These are phyloP conservation scores for Hanseniaspora guilliermondii DNA, from an alignment of 805 yeast genomes.

Conservation along the genomic window DNA sequence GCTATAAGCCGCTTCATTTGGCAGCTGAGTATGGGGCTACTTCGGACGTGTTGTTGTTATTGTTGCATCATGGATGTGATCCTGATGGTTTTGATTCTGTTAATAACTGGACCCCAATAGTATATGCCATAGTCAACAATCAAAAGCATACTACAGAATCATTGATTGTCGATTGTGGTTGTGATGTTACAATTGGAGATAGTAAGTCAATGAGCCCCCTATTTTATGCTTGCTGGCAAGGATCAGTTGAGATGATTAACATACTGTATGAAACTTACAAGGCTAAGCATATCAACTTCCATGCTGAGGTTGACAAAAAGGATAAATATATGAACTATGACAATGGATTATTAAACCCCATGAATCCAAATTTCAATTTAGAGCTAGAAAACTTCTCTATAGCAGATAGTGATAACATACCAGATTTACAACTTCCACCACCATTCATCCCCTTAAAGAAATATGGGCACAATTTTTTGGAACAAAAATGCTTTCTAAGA, in stretches of 20 bases:
- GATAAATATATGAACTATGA: neutral
- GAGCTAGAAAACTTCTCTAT: constrained; percentile 19
- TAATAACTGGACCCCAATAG: constrained; percentile 87
- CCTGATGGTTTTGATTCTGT: constrained; percentile 71
- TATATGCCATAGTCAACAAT: constrained; percentile 82
- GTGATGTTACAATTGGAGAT: constrained; percentile 55
- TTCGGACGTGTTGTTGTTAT: constrained; percentile 49
- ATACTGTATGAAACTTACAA: constrained; percentile 34
- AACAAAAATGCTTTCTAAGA: constrained; percentile 76
- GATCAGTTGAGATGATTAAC: constrained; percentile 71
- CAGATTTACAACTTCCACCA: constrained; percentile 86
- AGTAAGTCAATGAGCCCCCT: constrained; percentile 70
- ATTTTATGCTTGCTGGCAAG: constrained; percentile 89
- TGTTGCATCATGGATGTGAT: constrained; percentile 61
- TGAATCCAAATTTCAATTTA: constrained; percentile 15
- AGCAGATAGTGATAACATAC: constrained; percentile 55
- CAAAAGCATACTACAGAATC: constrained; percentile 57
- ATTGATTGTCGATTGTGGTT: constrained; percentile 54
- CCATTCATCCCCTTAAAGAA: constrained; percentile 88
- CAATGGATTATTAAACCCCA: constrained; percentile 7
- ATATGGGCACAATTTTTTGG: constrained; percentile 92
- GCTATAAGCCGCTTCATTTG: constrained; percentile 76
- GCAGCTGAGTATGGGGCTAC: constrained; percentile 73
- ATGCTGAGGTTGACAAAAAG: neutral
- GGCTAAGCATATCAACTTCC: constrained; percentile 14